Evolutionary conservation across 345 rosid genomes (phyloP).

Genomic region (Rhodamnia argentea): DNA sequence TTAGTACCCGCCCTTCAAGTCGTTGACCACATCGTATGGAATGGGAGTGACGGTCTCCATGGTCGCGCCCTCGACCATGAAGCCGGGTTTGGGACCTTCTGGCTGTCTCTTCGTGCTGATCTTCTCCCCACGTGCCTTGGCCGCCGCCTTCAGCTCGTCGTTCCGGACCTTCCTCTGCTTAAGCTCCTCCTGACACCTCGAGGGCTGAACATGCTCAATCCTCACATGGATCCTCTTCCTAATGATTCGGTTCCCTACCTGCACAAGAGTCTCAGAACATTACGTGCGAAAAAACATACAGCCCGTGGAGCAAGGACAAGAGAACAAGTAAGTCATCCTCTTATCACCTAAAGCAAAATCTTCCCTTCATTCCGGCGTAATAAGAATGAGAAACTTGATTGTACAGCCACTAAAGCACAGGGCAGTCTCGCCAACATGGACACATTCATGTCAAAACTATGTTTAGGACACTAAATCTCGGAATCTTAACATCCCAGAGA

Average conservation of each 20-base stretch:
- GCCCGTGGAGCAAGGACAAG: background rate
- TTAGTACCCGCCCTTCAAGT: conserved; percentile 78
- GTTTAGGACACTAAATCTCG: background rate
- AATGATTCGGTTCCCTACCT: conserved; percentile 65
- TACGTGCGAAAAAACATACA: background rate
- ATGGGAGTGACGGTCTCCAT: conserved; percentile 76
- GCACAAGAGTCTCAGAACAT: background rate
- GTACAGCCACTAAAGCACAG: background rate
- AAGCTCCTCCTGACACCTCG: conserved; percentile 66
- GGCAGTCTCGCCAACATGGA: too few relatives aligned
- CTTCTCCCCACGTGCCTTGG: conserved; percentile 51
- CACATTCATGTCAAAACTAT: background rate
- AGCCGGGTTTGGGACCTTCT: conserved; percentile 72
- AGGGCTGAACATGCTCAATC: conserved; percentile 64
- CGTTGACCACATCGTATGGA: conserved; percentile 82
- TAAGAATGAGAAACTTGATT: background rate
- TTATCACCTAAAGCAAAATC: background rate
- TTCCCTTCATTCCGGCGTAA: background rate
- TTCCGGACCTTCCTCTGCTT: conserved; percentile 40
- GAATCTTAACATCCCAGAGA: background rate
- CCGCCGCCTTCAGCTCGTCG: conserved; percentile 60
- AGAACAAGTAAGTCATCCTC: background rate
- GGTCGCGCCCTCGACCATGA: conserved; percentile 81
- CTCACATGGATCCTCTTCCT: conserved; percentile 79
- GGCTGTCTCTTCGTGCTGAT: conserved; percentile 83